Base-by-base conservation (phyloP, 768 basidiomycete genomes). In the Calocybe gangraenosa region DNA sequence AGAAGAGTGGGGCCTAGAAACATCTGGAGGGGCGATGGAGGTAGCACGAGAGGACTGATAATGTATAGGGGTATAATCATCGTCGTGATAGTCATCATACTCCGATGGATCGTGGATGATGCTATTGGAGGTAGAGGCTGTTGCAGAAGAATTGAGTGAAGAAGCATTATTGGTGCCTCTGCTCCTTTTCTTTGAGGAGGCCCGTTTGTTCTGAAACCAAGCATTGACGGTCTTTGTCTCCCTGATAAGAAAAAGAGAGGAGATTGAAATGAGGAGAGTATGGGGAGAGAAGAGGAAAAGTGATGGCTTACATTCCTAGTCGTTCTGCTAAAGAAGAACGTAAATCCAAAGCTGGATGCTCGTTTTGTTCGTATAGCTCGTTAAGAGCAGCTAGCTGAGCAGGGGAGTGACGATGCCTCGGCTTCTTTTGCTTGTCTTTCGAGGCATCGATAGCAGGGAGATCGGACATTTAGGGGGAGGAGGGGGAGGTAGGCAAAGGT, bases 161-260 rank as follows among this genome's bases (percentile, higher is more conserved):
- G 44, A 63, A 52, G 48, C 58, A 53, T 65, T 71, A 43, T 54
- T 56, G 38, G 59, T 55, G 32, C 53, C 42, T 50, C 60, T 70
- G 61, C 73, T 75, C 62, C 69, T 75, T 65, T 89, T 89, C 75
- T 87, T 89, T 55, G 78, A 80, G 10, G 86, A 87, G 5, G 87
- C 87, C 44, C 87, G 75, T 71, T 88, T 89, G 61, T 89, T 89
- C 67, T 89, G 87, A 65, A 89, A 90, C 83, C 85, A 89, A 11
- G 87, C 84, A 60, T 86, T 85, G 59, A 89, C 86, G 2, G 84
- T 87, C 74, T 89, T 89, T 63, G 79, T 81, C 61, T 88, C 84
- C 82, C 87, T 89, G 47, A 20, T 59, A 42, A 42, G 51, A 43
- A 47, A 30, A 42, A 44, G 50, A 42, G 51, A 47, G 14, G 42